Conservation (phyloP, 805 yeast species). For the Candida peoriensis region DNA sequence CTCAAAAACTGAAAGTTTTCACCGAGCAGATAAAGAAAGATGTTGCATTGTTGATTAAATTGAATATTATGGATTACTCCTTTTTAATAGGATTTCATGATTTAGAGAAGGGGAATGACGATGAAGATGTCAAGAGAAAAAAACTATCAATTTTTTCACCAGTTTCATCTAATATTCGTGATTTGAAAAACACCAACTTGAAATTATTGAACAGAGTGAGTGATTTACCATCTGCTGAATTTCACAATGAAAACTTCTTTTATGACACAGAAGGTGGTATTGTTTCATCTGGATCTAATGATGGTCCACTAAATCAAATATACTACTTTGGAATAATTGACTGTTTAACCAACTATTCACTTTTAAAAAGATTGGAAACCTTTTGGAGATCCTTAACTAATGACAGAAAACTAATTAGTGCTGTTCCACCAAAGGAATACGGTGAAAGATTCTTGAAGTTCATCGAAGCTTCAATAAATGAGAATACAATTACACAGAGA, state of each 20-base stretch:
- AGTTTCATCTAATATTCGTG: slow-evolving; percentile 21
- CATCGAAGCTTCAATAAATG: slow-evolving; percentile 39
- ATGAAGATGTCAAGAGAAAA: slow-evolving; percentile 24
- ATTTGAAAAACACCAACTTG: slow-evolving; percentile 41
- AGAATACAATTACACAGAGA: slow-evolving; percentile 13
- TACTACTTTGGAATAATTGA: slow-evolving; percentile 94
- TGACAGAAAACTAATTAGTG: slow-evolving; percentile 67
- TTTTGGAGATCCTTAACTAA: slow-evolving; percentile 74
- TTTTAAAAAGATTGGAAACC: slow-evolving; percentile 77
- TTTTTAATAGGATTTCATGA: slow-evolving; percentile 86
- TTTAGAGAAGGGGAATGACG: slow-evolving; percentile 49
- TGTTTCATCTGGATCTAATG: slow-evolving; percentile 53
- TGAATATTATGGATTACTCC: slow-evolving; percentile 95
- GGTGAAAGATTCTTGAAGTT: slow-evolving; percentile 82
- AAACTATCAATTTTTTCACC: slow-evolving; percentile 33
- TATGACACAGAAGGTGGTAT: slow-evolving; percentile 85
- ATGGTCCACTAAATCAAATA: slow-evolving; percentile 58
- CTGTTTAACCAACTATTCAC: slow-evolving; percentile 77
- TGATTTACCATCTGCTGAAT: slow-evolving; percentile 37
- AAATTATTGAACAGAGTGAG: slow-evolving; percentile 34
- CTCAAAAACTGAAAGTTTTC: slow-evolving; percentile 54
- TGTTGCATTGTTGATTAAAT: slow-evolving; percentile 60
- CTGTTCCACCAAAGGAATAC: slow-evolving; percentile 86
- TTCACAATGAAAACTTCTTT: slow-evolving; percentile 49
- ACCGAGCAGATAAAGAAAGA: slow-evolving; percentile 71